These are phyloP conservation scores for Ilex aquifolium DNA, from an alignment of 257 asterid species.

Conservation along the genomic window DNA sequence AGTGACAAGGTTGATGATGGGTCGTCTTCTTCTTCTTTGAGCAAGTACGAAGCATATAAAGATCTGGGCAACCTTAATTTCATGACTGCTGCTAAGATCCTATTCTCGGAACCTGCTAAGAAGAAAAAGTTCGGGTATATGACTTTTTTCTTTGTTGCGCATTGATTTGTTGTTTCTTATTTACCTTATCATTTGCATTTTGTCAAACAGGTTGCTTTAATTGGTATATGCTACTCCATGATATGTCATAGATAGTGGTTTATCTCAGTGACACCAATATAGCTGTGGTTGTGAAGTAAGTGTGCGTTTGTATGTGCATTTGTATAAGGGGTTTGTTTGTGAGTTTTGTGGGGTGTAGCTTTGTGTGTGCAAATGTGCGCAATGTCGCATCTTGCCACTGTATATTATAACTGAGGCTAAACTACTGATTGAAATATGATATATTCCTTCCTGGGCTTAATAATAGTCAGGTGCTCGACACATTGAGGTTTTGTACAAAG, in stretches of 20 bases:
- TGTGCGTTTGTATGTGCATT: neutral
- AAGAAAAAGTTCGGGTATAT: slow-evolving; percentile 73
- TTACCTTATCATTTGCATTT: slow-evolving; percentile 16
- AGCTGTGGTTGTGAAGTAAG: neutral
- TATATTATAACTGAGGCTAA: too few relatives aligned
- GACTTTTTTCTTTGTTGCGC: neutral
- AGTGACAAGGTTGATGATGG: slow-evolving; percentile 18
- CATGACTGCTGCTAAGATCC: slow-evolving; percentile 56
- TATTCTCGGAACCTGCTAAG: slow-evolving; percentile 48
- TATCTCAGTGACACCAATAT: neutral
- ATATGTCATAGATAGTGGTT: neutral
- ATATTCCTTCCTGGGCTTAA: too few relatives aligned
- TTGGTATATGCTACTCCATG: neutral
- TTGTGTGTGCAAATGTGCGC: too few relatives aligned
- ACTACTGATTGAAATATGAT: too few relatives aligned
- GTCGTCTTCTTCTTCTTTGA: slow-evolving; percentile 43
- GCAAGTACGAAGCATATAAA: slow-evolving; percentile 47
- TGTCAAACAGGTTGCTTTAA: slow-evolving; percentile 11
- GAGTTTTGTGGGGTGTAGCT: too few relatives aligned
- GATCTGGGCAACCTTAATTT: slow-evolving; percentile 63
- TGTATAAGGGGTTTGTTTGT: neutral
- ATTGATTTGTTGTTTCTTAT: slow-evolving; percentile 13
- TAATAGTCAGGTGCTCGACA: too few relatives aligned
- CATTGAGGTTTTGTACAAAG: too few relatives aligned
- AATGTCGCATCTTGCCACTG: too few relatives aligned